phyloP scores from a whole-genome alignment of 192 early-diverging fungal genomes.

The Coemansia interrupta region DNA sequence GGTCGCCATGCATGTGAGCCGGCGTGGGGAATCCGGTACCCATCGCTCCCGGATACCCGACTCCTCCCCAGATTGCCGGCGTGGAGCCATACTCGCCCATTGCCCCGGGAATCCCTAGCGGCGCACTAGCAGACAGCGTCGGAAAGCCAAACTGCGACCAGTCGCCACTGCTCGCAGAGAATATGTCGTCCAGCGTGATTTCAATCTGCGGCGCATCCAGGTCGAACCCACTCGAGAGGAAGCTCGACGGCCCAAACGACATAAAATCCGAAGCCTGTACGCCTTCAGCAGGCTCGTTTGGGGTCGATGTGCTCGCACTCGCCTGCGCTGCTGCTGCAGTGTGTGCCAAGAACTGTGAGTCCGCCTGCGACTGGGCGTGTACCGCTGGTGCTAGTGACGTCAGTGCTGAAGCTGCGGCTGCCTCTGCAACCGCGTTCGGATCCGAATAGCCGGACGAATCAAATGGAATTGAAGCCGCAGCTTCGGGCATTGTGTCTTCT shows the following conservation, averaged over 20 bases:
- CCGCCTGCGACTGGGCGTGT: neutral
- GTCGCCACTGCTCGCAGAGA: slow-evolving; percentile 44
- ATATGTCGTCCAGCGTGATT: slow-evolving; percentile 54
- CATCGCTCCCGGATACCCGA: slow-evolving; percentile 35
- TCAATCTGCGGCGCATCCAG: slow-evolving; percentile 54
- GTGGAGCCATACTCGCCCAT: slow-evolving; percentile 33
- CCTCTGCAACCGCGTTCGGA: slow-evolving; percentile 4
- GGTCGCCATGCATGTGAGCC: slow-evolving; percentile 8
- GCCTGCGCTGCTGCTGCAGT: neutral
- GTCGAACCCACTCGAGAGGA: slow-evolving; percentile 49
- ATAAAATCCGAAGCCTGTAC: slow-evolving; percentile 51
- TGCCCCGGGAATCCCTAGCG: slow-evolving; percentile 26
- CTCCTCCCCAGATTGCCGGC: slow-evolving; percentile 40
- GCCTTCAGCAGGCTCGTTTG: slow-evolving; percentile 12
- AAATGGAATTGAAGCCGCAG: neutral
- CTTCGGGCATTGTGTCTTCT: no score
- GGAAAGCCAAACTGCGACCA: slow-evolving; percentile 49
- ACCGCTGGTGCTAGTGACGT: slow-evolving; percentile 7
- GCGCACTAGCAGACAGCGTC: slow-evolving; percentile 22
- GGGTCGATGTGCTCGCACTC: slow-evolving; percentile 9
- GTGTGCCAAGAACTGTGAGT: neutral
- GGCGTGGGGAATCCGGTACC: neutral
- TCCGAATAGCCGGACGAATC: neutral
- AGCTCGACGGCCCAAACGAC: slow-evolving; percentile 53
- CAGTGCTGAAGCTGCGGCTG: neutral